Evolutionary conservation across 148 eudicot species (phyloP).

Genomic region (Rhododendron mucronatum): DNA sequence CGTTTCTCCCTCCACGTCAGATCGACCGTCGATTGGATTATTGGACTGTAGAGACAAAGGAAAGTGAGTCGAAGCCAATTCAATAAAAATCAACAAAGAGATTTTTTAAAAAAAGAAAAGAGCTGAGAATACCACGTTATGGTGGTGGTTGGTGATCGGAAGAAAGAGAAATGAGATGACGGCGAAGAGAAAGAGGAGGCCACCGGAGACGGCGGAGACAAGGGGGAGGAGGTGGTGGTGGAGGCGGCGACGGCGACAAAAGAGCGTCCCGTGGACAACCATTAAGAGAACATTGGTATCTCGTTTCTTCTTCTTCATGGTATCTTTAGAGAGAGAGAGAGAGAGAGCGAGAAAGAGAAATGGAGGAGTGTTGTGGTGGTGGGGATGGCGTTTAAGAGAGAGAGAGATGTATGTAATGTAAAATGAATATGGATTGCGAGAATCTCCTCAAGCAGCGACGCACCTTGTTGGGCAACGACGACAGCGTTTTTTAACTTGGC

Average conservation of each 20-base stretch:
- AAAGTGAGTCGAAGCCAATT: conserved; percentile 1
- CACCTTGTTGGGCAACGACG: conserved; percentile 6
- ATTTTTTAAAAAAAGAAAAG: too few species aligned
- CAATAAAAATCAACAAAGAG: neutral
- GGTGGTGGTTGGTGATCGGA: conserved; percentile 29
- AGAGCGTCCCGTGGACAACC: conserved; percentile 4
- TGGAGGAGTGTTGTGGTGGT: conserved; percentile 4
- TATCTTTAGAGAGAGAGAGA: too few species aligned
- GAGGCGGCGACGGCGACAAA: conserved; percentile 23
- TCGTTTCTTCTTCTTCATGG: conserved; percentile 27
- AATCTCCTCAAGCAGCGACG: neutral
- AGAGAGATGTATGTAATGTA: neutral
- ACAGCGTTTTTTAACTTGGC: neutral
- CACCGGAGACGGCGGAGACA: conserved; percentile 32
- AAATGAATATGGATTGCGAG: neutral
- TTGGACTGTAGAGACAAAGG: conserved; percentile 24
- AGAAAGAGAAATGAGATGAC: conserved; percentile 49
- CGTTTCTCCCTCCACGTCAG: conserved; percentile 19
- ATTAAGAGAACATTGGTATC: neutral
- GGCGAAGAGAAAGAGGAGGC: conserved; percentile 35
- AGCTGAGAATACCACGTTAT: conserved; percentile 18
- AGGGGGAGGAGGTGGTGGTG: conserved; percentile 34
- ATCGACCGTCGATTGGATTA: conserved; percentile 12
- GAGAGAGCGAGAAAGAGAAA: neutral
- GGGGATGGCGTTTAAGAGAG: conserved; percentile 15